These are phyloP conservation scores for Raffaelea ambrosiae DNA, from an alignment of 2,329 filamentous ascomycete genomes.

Conservation along the genomic window DNA sequence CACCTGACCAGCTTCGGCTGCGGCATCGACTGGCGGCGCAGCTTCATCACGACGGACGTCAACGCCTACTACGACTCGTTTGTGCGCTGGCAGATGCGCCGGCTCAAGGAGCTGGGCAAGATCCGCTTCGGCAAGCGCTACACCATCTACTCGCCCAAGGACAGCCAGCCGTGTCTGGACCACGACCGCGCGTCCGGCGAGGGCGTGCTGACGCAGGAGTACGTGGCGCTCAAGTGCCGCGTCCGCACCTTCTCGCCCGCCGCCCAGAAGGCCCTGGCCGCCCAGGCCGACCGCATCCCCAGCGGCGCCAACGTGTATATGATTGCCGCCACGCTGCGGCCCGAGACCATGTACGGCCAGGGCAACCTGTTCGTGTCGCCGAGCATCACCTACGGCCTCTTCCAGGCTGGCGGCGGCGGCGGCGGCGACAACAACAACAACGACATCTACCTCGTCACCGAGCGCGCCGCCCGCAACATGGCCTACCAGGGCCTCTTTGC, in stretches of 20 bases:
- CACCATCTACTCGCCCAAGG: constrained; percentile 51
- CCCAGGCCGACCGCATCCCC: constrained; percentile 70
- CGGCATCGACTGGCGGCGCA: constrained; percentile 86
- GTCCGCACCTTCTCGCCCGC: constrained; percentile 71
- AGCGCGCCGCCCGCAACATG: constrained; percentile 79
- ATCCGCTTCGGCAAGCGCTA: constrained; percentile 72
- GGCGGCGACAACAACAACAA: constrained; percentile 46
- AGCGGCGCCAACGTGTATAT: constrained; percentile 75
- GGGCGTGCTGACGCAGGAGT: constrained; percentile 80
- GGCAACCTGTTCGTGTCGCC: constrained; percentile 93
- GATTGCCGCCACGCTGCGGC: constrained; percentile 80
- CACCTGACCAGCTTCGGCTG: constrained; percentile 26
- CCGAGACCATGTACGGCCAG: constrained; percentile 99
- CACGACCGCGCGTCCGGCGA: constrained; percentile 77
- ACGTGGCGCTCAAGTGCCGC: constrained; percentile 84
- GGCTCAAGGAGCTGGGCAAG: constrained; percentile 79
- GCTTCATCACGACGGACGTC: constrained; percentile 89
- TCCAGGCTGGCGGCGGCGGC: constrained; percentile 49
- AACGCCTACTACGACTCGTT: constrained; percentile 97
- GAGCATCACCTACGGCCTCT: constrained; percentile 81
- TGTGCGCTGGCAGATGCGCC: constrained; percentile 94
- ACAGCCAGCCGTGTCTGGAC: constrained; percentile 80
- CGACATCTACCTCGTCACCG: constrained; percentile 62
- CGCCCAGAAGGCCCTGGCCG: constrained; percentile 55
- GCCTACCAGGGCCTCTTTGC: constrained; percentile 84